A percentile compares a stretch with the other conserved stretches of the same genome.
phyloP scores from a whole-genome alignment of 371 early-diverging fungal species.

The Basidiobolus meristosporus region DNA sequence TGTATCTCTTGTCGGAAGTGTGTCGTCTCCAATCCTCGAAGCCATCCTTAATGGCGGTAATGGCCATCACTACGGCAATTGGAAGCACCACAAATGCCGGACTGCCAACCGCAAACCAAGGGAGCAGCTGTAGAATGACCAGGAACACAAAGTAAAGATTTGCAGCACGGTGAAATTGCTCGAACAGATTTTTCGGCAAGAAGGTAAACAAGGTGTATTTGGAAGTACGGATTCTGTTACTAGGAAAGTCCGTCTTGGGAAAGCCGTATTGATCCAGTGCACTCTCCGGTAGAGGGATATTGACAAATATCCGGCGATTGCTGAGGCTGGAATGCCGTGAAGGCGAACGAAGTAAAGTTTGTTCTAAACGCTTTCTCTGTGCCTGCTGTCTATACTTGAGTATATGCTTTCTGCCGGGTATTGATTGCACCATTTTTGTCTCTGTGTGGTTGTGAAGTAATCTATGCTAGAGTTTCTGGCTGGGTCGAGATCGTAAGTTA shows the following conservation, averaged over 20 bases:
- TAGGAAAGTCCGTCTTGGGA: conserved; percentile 21
- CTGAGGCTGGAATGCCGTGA: no score
- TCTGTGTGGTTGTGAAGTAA: no score
- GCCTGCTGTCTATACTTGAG: no score
- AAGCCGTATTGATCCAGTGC: conserved; percentile 23
- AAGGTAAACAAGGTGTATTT: conserved; percentile 87
- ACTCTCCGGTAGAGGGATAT: conserved; percentile 30
- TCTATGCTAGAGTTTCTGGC: no score
- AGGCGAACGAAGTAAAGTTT: no score
- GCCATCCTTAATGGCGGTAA: conserved; percentile 89
- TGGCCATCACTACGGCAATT: conserved; percentile 64
- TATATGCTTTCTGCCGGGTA: no score
- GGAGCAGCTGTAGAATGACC: conserved; percentile 77
- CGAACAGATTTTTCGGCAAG: conserved; percentile 89
- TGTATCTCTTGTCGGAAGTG: conserved; percentile 69
- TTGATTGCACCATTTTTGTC: no score
- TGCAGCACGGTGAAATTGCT: conserved; percentile 87
- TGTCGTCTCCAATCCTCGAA: conserved; percentile 93
- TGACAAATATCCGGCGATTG: conserved; percentile 39
- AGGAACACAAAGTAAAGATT: conserved; percentile 93
- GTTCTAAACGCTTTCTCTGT: no score
- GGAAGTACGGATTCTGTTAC: conserved; percentile 62
- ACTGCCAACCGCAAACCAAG: conserved; percentile 50
- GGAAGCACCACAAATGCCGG: conserved; percentile 71
- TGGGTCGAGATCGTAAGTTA: no score